Evolutionary conservation across 108 stramenopile species (phyloP), one percentile per base, ranked within the genome.

Genomic region (Tribonema minus): DNA sequence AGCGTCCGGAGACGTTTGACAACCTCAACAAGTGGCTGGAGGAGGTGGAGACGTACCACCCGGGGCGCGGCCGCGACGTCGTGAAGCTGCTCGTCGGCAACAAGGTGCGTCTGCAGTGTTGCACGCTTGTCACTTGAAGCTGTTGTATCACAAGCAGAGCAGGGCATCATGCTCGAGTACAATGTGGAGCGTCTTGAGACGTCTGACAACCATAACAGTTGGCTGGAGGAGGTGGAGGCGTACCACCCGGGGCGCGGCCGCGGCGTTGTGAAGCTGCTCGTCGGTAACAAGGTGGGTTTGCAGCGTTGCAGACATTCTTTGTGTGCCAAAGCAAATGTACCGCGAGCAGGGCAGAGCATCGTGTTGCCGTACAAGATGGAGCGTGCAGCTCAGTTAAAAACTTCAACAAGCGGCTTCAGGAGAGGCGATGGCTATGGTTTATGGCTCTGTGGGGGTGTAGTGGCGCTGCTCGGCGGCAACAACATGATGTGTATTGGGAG

Each of bases 101-200:
- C 82, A 99, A 99, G 85, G n/a, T n/a, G n/a, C n/a, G n/a, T 70
- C 63, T n/a, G 65, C n/a, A n/a, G n/a, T n/a, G n/a, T n/a, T n/a
- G n/a, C n/a, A n/a, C n/a, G n/a, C n/a, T n/a, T n/a, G n/a, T n/a
- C n/a, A n/a, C n/a, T n/a, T n/a, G n/a, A n/a, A n/a, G n/a, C n/a
- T n/a, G n/a, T n/a, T n/a, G n/a, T n/a, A n/a, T n/a, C n/a, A n/a
- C n/a, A n/a, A 29, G 3, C 28, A 30, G 98, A 96, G 1, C 98
- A 98, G 74, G 97, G 96, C n/a, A 95, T 99, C 58, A 91, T 97
- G 23, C 91, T 99, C 80, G 94, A 95, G 6, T 99, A 98, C 77
- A 96, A 99, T 76, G 96, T 98, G 25, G 94, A 95, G 20, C 91
- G 95, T 29, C 91, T 89, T 15, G 98, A 98, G 65, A 94, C 93